Evolutionary conservation across 129 eudicot species (phyloP).

Genomic region (Chrysanthemum lavandulifolium): DNA sequence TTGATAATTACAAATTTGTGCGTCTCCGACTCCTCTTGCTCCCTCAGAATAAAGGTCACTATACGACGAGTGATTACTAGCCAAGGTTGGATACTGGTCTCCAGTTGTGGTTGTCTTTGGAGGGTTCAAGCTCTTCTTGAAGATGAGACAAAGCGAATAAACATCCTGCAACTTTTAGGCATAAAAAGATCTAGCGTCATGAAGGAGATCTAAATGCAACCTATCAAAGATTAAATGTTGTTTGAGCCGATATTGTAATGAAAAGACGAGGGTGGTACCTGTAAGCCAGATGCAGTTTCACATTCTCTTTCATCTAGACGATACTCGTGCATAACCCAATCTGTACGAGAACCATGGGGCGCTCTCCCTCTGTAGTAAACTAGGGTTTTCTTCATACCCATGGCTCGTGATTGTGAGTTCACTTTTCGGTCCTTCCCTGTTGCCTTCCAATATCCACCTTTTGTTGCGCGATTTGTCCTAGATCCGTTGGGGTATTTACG

Average conservation of each 20-base stretch:
- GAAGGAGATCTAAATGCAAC: not conserved
- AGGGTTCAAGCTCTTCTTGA: slow-evolving; percentile 74
- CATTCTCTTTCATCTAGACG: slow-evolving; percentile 49
- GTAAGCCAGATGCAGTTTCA: slow-evolving; percentile 37
- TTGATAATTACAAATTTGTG: slow-evolving; percentile 44
- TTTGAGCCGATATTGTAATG: not conserved
- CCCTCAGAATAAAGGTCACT: slow-evolving; percentile 57
- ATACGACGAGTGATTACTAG: slow-evolving; percentile 63
- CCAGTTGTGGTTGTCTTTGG: slow-evolving; percentile 38
- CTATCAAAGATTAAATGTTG: too few relatives aligned
- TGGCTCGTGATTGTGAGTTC: slow-evolving; percentile 40
- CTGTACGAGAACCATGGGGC: slow-evolving; percentile 48
- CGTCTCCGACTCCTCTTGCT: slow-evolving; percentile 48
- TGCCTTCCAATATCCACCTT: slow-evolving; percentile 60
- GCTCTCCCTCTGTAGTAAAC: slow-evolving; percentile 54
- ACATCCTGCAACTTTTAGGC: slow-evolving; percentile 62
- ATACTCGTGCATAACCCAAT: slow-evolving; percentile 60
- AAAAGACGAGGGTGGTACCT: slow-evolving; percentile 15
- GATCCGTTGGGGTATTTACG: slow-evolving; percentile 59
- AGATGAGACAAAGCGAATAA: slow-evolving; percentile 82
- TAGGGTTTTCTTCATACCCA: slow-evolving; percentile 59
- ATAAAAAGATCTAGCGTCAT: slow-evolving; percentile 11
- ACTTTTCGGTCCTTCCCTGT: slow-evolving; percentile 45
- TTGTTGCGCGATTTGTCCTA: slow-evolving; percentile 52
- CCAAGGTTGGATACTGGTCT: slow-evolving; percentile 38